phyloP scores from a whole-genome alignment of 371 early-diverging fungal species.

The Fennellomyces sp. region DNA sequence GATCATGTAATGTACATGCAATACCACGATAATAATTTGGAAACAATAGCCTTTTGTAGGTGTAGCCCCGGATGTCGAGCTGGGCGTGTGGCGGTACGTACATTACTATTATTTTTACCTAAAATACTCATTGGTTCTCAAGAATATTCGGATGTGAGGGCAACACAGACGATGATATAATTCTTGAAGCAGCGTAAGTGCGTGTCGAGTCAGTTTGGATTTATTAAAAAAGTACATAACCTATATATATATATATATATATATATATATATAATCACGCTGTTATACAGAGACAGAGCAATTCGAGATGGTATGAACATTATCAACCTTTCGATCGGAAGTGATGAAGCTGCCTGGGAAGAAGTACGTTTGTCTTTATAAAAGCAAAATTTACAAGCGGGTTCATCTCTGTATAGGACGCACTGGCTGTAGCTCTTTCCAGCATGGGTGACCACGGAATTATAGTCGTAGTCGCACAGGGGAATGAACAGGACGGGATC shows the following conservation, averaged over 20 bases:
- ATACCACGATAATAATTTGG: too few species aligned
- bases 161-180: slow-evolving; percentile 32
- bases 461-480: slow-evolving; percentile 31
- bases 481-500: slow-evolving; percentile 31
- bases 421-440: slow-evolving; percentile 20
- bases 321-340: slow-evolving; percentile 32
- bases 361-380: slow-evolving; percentile 26
- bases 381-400: not conserved
- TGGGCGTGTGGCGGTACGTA: slow-evolving; percentile 35
- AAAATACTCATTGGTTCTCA: too few species aligned
- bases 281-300: slow-evolving; percentile 14
- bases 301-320: slow-evolving; percentile 42
- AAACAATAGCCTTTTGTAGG: slow-evolving; percentile 19
- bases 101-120: too few species aligned
- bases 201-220: not conserved
- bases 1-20: too few species aligned
- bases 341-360: slow-evolving; percentile 53
- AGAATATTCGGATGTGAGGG: slow-evolving; percentile 32
- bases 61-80: slow-evolving; percentile 24
- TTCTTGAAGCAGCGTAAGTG: slow-evolving; percentile 29
- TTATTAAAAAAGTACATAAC: too few species aligned
- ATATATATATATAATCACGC: not conserved
- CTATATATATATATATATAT: too few species aligned
- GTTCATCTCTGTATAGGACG: slow-evolving; percentile 15
- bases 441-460: slow-evolving; percentile 16